phyloP scores from a whole-genome alignment of 2,329 filamentous ascomycete genomes.

The Ophiostoma quercus region DNA sequence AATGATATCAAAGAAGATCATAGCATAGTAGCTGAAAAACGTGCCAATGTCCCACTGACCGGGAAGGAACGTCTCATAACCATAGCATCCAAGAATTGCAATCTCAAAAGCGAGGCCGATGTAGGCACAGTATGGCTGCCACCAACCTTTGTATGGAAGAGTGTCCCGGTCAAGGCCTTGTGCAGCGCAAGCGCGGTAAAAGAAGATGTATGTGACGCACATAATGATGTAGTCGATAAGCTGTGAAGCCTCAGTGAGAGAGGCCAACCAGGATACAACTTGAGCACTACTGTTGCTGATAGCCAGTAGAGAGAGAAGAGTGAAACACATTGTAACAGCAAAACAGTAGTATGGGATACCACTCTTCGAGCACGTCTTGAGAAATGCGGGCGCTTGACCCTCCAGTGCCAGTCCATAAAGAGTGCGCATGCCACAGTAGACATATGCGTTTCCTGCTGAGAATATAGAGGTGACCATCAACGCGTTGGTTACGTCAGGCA shows the following conservation, averaged over 20 bases:
- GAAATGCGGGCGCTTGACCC: slow-evolving; percentile 39
- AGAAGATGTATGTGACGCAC: slow-evolving; percentile 38
- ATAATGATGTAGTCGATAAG: slow-evolving; percentile 42
- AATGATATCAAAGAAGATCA: slow-evolving; percentile 50
- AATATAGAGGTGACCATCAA: slow-evolving; percentile 54
- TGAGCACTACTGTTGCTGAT: slow-evolving; percentile 34
- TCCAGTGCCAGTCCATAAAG: slow-evolving; percentile 40
- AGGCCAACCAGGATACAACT: slow-evolving; percentile 41
- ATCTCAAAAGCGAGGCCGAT: slow-evolving; percentile 28
- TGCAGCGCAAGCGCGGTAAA: slow-evolving; percentile 36
- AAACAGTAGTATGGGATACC: slow-evolving; percentile 41
- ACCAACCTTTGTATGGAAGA: slow-evolving; percentile 37
- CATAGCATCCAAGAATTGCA: slow-evolving; percentile 39
- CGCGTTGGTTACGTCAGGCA: slow-evolving; percentile 63
- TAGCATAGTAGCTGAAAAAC: slow-evolving; percentile 53
- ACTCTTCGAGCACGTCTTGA: slow-evolving; percentile 32
- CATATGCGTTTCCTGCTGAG: slow-evolving; percentile 57
- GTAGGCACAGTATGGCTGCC: slow-evolving; percentile 40
- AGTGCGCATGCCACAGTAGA: slow-evolving; percentile 42
- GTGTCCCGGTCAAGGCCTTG: slow-evolving; percentile 35
- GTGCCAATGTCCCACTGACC: slow-evolving; percentile 42
- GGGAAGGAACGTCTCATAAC: slow-evolving; percentile 47
- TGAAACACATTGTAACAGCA: slow-evolving; percentile 36
- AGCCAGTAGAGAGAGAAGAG: slow-evolving; percentile 40
- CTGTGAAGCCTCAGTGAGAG: slow-evolving; percentile 41